Base-by-base conservation (phyloP, 106 monocot species). In the Acanthochlamys bracteata region DNA sequence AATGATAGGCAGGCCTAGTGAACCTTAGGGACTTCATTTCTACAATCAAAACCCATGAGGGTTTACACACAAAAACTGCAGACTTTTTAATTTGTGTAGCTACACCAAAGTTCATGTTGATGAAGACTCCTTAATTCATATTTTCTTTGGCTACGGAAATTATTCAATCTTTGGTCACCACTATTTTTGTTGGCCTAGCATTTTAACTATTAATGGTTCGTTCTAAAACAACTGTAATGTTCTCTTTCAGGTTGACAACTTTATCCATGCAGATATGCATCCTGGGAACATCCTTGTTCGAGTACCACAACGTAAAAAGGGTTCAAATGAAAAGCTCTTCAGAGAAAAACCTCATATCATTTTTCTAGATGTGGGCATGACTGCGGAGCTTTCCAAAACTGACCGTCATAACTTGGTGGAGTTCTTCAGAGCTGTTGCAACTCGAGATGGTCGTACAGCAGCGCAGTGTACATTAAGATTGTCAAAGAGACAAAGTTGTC, bases 181-280 rank as follows among this genome's bases (percentile, higher is more conserved):
- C n/a, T n/a, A n/a, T n/a, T n/a, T n/a, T n/a, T n/a, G n/a, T n/a
- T n/a, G n/a, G n/a, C 8, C 45, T 46, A 46, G 45, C 14, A 54
- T 54, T 54, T 17, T 19, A 54, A 7, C 53, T 17, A 19, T 11
- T 54, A 16, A n/a, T 54, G 53, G 11, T 6, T 6, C 16, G 19
- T 10, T 10, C 16, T 8, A 54, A 17, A 19, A 17, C 7, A 54
- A 6, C 16, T 42, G 55, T 20, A 16, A 54, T 21, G 9, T 12
- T 46, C 61, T 23, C 41, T 71, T 77, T 59, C 68, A 88, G 87
- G 87, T 80, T 57, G 87, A 88, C 66, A 88, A 88, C 61, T 88
- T 88, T 59, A 80, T 88, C 26, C 87, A 88, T 75, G 87, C 83
- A 24, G 87, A 88, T 72, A 80, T 88, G 83, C 87, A 88, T 59